Evolutionary conservation across 2,329 filamentous ascomycete species (phyloP), one percentile per base, ranked within the genome.

Genomic region (Colletotrichum sp.): DNA sequence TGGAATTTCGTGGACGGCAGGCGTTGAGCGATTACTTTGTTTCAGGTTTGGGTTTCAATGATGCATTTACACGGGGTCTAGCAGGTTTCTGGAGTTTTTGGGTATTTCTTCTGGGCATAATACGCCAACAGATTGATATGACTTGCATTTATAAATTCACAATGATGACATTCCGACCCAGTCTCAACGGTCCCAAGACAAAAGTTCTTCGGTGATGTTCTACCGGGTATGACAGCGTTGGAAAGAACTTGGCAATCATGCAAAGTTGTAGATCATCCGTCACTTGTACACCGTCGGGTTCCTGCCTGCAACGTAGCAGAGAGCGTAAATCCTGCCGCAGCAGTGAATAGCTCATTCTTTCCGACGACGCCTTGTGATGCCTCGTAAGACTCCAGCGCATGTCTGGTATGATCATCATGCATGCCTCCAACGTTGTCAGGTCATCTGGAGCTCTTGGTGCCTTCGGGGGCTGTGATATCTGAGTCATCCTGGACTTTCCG

Each of bases 121-220:
- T 3, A 10, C 16, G 34, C 9, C 27, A 10, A 36, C 8, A 62
- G 9, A 36, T 32, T 62, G 30, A 62, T 32, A 34, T 36, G 18
- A 62, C 4, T 62, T 25, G 6, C 12, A 62, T 62, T 62, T 2
- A 25, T 15, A 3, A 10, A 32, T 15, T n/a, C 18, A 34, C 18
- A 3, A 36, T n/a, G 22, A 0, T 58, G 6, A 9, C 25, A 15
- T 58, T 27, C 10, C 9, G 22, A 22, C 0, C n/a, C 0, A 25
- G 18, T 34, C 3, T 18, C 16, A 16, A 8, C 18, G 28, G 32
- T n/a, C 12, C 30, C n/a, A 62, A 61, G 28, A 12, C 58, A n/a
- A 25, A 36, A 61, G 7, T 36, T 62, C 58, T 15, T 32, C n/a
- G n/a, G 58, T n/a, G 16, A 62, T 62, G 30, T 22, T 22, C 13